Percentiles rank a stretch among this genome's conserved stretches.
These are phyloP conservation scores for Lactarius sanguifluus DNA, from an alignment of 768 basidiomycete species.

Conservation along the genomic window DNA sequence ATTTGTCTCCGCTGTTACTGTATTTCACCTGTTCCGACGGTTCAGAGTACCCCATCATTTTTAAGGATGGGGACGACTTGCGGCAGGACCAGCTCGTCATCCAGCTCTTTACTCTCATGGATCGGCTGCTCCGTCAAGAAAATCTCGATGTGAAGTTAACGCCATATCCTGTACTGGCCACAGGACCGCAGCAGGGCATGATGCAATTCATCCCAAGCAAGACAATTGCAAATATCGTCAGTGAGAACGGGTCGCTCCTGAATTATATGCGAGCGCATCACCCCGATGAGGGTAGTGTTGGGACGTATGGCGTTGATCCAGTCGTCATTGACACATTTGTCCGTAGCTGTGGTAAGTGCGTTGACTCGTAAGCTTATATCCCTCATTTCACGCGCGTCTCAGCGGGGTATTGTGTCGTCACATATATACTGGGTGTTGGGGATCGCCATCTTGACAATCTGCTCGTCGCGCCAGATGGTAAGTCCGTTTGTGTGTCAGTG, in stretches of 20 bases:
- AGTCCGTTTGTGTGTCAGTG: slow-evolving; percentile 25
- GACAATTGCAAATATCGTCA: slow-evolving; percentile 91
- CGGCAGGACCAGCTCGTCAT: slow-evolving; percentile 98
- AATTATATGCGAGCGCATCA: slow-evolving; percentile 85
- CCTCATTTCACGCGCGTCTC: slow-evolving; percentile 21
- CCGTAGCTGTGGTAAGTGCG: slow-evolving; percentile 85
- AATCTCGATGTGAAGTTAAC: slow-evolving; percentile 90
- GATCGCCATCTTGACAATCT: slow-evolving; percentile 97
- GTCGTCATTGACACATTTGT: slow-evolving; percentile 95
- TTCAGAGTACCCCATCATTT: slow-evolving; percentile 90
- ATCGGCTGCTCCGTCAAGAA: slow-evolving; percentile 87
- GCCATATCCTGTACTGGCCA: slow-evolving; percentile 92
- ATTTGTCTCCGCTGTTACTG: slow-evolving; percentile 86
- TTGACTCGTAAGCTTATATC: too few species aligned
- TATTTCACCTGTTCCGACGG: slow-evolving; percentile 87
- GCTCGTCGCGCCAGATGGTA: slow-evolving; percentile 87
- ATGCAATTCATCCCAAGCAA: slow-evolving; percentile 94
- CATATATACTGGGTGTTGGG: slow-evolving; percentile 93
- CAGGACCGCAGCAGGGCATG: slow-evolving; percentile 92
- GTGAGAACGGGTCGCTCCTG: slow-evolving; percentile 84
- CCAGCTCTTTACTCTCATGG: slow-evolving; percentile 99
- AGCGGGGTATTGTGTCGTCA: slow-evolving; percentile 99
- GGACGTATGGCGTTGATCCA: slow-evolving; percentile 93
- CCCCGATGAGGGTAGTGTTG: slow-evolving; percentile 93
- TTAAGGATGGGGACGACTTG: slow-evolving; percentile 99